Percentiles rank a stretch among this genome's conserved stretches.
These are phyloP conservation scores for Tuber aestivum DNA, from an alignment of 495 filamentous ascomycete species.

Conservation along the genomic window DNA sequence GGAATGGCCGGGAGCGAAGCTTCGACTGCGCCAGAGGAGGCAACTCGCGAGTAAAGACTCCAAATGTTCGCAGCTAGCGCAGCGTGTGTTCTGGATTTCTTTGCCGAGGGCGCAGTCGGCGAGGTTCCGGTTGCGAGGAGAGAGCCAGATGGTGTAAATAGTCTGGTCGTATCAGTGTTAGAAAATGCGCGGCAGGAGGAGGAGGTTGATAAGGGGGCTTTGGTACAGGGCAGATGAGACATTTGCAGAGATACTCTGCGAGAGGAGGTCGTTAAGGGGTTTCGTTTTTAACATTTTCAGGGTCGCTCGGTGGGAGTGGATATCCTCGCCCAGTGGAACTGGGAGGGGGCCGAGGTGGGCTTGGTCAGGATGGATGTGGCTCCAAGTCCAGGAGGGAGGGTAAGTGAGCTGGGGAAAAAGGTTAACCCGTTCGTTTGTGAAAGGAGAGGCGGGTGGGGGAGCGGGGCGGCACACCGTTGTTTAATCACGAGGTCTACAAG, in stretches of 20 bases:
- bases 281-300: constrained; percentile 40
- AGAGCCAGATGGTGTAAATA: constrained; percentile 41
- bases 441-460: too few species aligned
- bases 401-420: background rate
- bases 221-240: constrained; percentile 40
- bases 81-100: constrained; percentile 42
- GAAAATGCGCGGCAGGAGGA: background rate
- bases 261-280: constrained; percentile 41
- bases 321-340: background rate
- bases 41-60: constrained; percentile 39
- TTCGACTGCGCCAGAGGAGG: constrained; percentile 32
- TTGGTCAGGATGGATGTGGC: background rate
- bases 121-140: constrained; percentile 42
- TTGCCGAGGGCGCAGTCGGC: constrained; percentile 39
- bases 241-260: constrained; percentile 38
- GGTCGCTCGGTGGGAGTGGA: background rate
- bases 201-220: background rate
- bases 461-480: too few species aligned
- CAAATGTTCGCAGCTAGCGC: constrained; percentile 42
- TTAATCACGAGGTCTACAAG: too few species aligned
- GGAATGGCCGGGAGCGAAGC: constrained; percentile 26
- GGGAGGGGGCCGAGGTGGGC: background rate
- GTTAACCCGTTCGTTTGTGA: background rate
- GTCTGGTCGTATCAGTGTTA: constrained; percentile 6
- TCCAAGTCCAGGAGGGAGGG: background rate